Conservation (phyloP, 345 rosid genomes). For the Abelmoschus esculentus region DNA sequence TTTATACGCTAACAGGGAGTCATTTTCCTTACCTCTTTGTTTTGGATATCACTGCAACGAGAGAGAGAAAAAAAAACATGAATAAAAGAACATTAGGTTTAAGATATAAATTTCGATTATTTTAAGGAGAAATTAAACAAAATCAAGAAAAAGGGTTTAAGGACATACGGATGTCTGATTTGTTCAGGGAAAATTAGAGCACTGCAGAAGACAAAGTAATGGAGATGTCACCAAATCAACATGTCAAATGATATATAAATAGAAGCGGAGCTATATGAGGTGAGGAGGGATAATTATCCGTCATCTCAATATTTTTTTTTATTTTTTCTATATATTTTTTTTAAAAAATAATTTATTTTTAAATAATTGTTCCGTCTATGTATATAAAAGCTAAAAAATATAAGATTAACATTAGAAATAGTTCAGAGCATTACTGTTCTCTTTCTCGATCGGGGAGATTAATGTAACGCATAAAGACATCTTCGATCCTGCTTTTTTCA, state of each 20-base stretch:
- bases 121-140: not conserved
- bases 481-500: conserved; percentile 46
- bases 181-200: conserved; percentile 41
- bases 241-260: not conserved
- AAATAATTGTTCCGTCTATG: too few species aligned
- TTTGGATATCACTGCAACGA: conserved; percentile 37
- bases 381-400: not conserved
- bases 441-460: conserved; percentile 61
- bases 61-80: not conserved
- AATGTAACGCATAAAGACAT: conserved; percentile 57
- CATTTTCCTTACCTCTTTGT: conserved; percentile 42
- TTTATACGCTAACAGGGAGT: not conserved
- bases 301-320: too few species aligned
- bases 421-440: conserved; percentile 36
- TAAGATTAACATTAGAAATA: not conserved
- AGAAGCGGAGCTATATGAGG: too few species aligned
- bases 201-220: conserved; percentile 22
- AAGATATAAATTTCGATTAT: not conserved
- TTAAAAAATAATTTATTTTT: too few species aligned
- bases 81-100: not conserved
- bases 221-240: not conserved
- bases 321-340: too few species aligned
- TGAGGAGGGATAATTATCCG: too few species aligned
- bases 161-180: conserved; percentile 25
- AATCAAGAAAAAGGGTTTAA: not conserved